Evolutionary conservation across 75 land plant genomes (phyloP).

Genomic region (Chamaecyparis obtusa): DNA sequence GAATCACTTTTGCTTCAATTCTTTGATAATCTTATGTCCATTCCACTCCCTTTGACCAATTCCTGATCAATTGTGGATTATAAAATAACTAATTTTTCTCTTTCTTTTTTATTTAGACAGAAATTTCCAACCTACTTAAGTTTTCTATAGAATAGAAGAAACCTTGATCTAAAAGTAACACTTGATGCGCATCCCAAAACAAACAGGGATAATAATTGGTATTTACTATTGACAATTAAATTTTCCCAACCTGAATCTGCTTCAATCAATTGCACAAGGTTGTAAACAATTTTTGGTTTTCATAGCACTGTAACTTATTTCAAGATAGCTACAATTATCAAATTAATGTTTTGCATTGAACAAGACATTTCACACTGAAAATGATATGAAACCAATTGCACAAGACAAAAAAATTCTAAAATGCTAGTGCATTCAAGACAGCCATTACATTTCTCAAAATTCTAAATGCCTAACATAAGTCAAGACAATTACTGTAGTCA

Average conservation of each 20-base stretch:
- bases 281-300: not conserved
- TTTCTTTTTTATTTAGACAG: not conserved
- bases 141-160: no score
- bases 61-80: not conserved
- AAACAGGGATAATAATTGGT: not conserved
- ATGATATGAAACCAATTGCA: not conserved
- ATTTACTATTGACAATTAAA: not conserved
- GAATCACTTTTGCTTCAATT: no score
- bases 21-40: no score
- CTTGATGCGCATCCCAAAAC: not conserved
- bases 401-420: not conserved
- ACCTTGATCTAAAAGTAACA: not conserved
- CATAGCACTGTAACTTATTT: not conserved
- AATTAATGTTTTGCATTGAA: not conserved
- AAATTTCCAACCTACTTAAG: not conserved
- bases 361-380: not conserved
- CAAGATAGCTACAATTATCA: not conserved
- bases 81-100: not conserved
- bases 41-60: no score
- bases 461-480: not conserved
- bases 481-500: not conserved
- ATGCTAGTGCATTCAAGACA: not conserved
- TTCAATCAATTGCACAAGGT: not conserved
- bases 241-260: not conserved
- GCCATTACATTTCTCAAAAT: not conserved